Conservation (phyloP, 805 yeast genomes). For the Candida jianshihensis region DNA sequence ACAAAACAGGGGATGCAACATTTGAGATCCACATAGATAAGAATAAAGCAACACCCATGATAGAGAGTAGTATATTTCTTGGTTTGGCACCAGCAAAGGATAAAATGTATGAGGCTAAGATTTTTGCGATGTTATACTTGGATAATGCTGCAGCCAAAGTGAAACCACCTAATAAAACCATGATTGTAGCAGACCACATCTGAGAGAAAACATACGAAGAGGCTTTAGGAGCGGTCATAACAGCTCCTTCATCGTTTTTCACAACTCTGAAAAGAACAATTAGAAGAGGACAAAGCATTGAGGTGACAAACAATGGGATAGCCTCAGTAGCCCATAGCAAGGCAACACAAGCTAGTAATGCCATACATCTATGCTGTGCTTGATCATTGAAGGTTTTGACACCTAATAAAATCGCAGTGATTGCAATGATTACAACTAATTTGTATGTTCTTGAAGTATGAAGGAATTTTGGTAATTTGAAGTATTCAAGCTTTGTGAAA, state of each 20-base stretch:
- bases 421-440: conserved; percentile 38
- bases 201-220: conserved; percentile 59
- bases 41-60: conserved; percentile 81
- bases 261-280: conserved; percentile 65
- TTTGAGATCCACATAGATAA: conserved; percentile 93
- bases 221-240: conserved; percentile 61
- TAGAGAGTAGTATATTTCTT: conserved; percentile 60
- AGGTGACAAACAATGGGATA: conserved; percentile 87
- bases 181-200: conserved; percentile 94
- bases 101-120: conserved; percentile 78
- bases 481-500: conserved; percentile 22
- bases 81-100: conserved; percentile 82
- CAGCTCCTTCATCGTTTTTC: conserved; percentile 43
- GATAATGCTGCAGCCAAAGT: conserved; percentile 90
- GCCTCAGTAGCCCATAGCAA: conserved; percentile 94
- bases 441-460: conserved; percentile 43
- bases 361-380: conserved; percentile 58
- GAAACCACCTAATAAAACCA: conserved; percentile 87
- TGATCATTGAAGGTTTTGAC: conserved; percentile 57
- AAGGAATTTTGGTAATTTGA: conserved; percentile 41
- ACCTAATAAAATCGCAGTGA: conserved; percentile 48
- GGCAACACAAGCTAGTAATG: conserved; percentile 55
- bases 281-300: conserved; percentile 73
- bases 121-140: conserved; percentile 82
- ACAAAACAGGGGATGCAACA: conserved; percentile 93